Base-by-base conservation (phyloP, 768 basidiomycete genomes). In the Termitomyces eurrhizus region DNA sequence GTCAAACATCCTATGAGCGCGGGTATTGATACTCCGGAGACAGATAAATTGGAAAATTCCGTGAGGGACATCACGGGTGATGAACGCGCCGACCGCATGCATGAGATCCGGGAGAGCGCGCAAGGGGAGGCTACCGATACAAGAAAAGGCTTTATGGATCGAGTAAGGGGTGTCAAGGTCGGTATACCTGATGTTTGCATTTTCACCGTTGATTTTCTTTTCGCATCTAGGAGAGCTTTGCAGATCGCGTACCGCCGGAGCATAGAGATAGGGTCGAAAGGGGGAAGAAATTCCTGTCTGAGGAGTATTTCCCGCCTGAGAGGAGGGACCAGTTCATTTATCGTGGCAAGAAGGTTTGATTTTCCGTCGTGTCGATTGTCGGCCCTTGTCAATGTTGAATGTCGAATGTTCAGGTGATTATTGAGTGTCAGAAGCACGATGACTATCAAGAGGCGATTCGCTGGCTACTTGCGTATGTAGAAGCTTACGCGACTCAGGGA, bases 321-420 rank as follows among this genome's bases (percentile, higher is more conserved):
- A 80, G 96, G 24, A 83, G 93, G 26, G 93, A 96, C 57, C 93
- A 93, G 68, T 97, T 94, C 73, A 90, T 98, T 68, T 96, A 89
- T 78, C 84, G 96, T 13, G 81, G 86, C 7, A 98, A 98, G 81
- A 98, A 97, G 85, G 90, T 88, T 26, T 3, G 64, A 63, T 37
- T 39, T 36, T 18, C 2, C 11, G 2, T 56, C 5, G 18, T 21
- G 4, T 21, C 44, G 9, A 6, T 12, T 36, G 6, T 9, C 16
- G 7, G 16, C 13, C 21, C 8, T 26, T 2, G 13, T 29, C 48
- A 8, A 24, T 37, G 8, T 32, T 7, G 9, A 37, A 9, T 32
- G 29, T 29, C 29, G 29, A 29, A 29, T 29, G 29, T 16, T 3
- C 57, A 88, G 85, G 88, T 90, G 41, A 84, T 97, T 56, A 81